Evolutionary conservation across 768 basidiomycete species (phyloP).

Genomic region (Royoungia palumana): DNA sequence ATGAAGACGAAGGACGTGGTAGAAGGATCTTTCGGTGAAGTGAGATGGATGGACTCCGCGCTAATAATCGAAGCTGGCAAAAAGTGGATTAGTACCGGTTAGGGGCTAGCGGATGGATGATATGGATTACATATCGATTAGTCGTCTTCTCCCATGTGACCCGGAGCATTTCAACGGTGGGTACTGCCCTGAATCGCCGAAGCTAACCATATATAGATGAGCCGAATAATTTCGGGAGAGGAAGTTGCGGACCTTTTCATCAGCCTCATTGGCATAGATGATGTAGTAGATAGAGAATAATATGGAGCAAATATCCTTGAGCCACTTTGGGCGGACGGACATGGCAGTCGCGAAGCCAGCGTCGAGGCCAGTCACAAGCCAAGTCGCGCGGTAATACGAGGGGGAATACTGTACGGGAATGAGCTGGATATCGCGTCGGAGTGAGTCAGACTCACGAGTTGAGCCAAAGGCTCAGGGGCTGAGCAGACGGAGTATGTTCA

Average conservation of each 20-base stretch:
- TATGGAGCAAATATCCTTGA: slow-evolving; percentile 82
- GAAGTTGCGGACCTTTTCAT: slow-evolving; percentile 77
- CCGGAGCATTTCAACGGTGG: slow-evolving; percentile 94
- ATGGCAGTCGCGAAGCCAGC: slow-evolving; percentile 97
- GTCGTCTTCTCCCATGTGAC: slow-evolving; percentile 95
- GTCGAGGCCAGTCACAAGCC: slow-evolving; percentile 92
- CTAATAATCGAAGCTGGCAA: slow-evolving; percentile 57
- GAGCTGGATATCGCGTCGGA: slow-evolving; percentile 3
- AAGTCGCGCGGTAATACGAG: slow-evolving; percentile 94
- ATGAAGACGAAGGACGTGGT: slow-evolving; percentile 72
- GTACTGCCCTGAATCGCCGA: slow-evolving; percentile 86
- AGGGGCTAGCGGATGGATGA: slow-evolving; percentile 22
- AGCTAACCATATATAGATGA: slow-evolving; percentile 48
- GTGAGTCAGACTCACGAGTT: slow-evolving; percentile 55
- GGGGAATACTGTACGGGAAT: slow-evolving; percentile 66
- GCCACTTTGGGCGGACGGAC: slow-evolving; percentile 87
- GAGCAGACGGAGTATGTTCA: slow-evolving; percentile 8
- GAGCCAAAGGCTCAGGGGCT: slow-evolving; percentile 93
- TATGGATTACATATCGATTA: slow-evolving; percentile 73
- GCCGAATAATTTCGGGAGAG: not conserved
- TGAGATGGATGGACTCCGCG: slow-evolving; percentile 56
- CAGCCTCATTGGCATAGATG: slow-evolving; percentile 81
- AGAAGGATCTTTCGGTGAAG: slow-evolving; percentile 76
- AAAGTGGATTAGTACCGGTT: slow-evolving; percentile 5
- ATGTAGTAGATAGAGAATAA: slow-evolving; percentile 90